Base-by-base conservation (phyloP, 305 asterid species). In the Fraxinus ornus region DNA sequence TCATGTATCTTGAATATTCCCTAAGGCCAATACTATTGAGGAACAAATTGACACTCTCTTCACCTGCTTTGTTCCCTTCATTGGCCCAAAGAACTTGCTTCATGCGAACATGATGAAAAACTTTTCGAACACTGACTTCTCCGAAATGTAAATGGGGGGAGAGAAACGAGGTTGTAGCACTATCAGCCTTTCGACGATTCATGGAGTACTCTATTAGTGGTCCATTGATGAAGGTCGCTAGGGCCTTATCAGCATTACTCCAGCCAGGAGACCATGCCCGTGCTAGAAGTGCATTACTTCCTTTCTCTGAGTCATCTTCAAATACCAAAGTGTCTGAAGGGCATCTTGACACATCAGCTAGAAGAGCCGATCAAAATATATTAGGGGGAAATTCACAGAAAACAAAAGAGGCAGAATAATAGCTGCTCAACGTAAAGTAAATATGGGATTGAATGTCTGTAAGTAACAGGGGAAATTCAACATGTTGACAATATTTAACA, bases 231-330 rank as follows among this genome's bases (percentile, higher is more conserved):
- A 95, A 95, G 75, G 93, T 83, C 15, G 94, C 86, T 7, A 94
- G 89, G 52, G 99, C 95, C 88, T 92, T 94, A 81, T 95, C 94
- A 17, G 97, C 98, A 84, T 89, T 93, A 87, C 97, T 93, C 99
- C 98, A 95, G 79, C 99, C 98, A 2, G 98, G 99, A 6, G 99
- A 89, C 99, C 97, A 95, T 35, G 97, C 99, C 7, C 98, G 91
- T 35, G 94, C 93, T 2, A 95, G 97, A 84, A 95, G 98, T 26
- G 99, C 99, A 57, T 95, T 95, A 88, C 99, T 94, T 78, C 97
- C 97, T 80, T 90, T 93, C 88, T 95, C 99, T 24, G 84, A 88
- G 22, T 94, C 98, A 36, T 95, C 99, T 91, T 95, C 99, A n/a
- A 95, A 91, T 36, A 87, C 87, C 81, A 94, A 81, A 64, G 86